These are phyloP conservation scores for Arabis hirsuta DNA, from an alignment of 345 rosid genomes.

Conservation along the genomic window DNA sequence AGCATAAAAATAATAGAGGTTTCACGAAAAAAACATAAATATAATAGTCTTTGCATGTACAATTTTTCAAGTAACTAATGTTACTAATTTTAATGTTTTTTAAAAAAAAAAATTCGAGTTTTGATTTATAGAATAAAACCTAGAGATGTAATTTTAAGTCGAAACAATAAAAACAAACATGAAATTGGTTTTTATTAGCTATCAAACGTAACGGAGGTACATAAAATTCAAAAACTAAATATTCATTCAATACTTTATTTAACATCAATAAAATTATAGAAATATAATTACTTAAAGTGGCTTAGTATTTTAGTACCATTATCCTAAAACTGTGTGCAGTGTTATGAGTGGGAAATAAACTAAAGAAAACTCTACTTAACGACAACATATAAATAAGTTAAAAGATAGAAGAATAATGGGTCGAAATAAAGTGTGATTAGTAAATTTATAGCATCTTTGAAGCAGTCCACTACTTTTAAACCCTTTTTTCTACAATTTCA, in stretches of 20 bases:
- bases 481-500: conserved; percentile 2
- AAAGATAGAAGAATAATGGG: conserved; percentile 17
- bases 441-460: conserved; percentile 20
- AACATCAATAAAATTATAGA: background rate
- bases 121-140: conserved; percentile 4
- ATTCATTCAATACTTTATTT: background rate
- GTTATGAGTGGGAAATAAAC: background rate
- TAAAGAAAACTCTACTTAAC: background rate
- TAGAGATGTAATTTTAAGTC: background rate
- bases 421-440: conserved; percentile 32
- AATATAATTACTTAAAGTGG: background rate
- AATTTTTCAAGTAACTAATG: too few species aligned
- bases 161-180: too few species aligned
- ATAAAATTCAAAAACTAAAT: background rate
- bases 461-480: conserved; percentile 13
- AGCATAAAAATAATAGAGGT: too few species aligned
- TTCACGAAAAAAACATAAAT: too few species aligned
- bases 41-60: too few species aligned
- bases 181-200: background rate
- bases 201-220: background rate
- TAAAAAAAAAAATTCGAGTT: background rate
- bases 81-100: too few species aligned
- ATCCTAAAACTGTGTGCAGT: background rate
- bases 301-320: background rate
- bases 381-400: conserved; percentile 3